Evolutionary conservation across 2,329 filamentous ascomycete species (phyloP).

Genomic region (Alternaria dauci): DNA sequence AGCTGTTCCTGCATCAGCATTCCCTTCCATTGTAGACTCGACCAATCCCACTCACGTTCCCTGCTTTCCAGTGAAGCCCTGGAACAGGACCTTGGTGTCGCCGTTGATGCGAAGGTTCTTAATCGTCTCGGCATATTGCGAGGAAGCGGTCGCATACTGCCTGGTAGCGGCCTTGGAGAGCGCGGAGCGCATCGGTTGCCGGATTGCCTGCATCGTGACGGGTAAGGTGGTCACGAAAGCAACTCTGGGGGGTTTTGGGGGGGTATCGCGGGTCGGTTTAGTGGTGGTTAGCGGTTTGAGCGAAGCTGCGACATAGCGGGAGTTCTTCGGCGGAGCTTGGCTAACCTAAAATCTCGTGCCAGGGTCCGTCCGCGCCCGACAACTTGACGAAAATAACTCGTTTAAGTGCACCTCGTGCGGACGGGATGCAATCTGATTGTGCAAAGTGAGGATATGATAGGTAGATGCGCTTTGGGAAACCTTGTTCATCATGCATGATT

Average conservation of each 20-base stretch:
- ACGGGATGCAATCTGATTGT: background rate
- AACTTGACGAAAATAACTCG: constrained; percentile 28
- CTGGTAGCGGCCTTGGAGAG: constrained; percentile 72
- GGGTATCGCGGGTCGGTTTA: constrained; percentile 26
- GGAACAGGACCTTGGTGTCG: constrained; percentile 94
- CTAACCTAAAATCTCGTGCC: constrained; percentile 26
- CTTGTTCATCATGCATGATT: background rate
- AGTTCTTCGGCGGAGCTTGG: constrained; percentile 31
- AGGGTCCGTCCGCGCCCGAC: constrained; percentile 26
- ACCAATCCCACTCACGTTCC: constrained; percentile 67
- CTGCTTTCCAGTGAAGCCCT: constrained; percentile 97
- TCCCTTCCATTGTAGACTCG: background rate
- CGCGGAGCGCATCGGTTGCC: constrained; percentile 75
- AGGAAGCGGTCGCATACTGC: constrained; percentile 77
- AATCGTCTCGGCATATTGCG: constrained; percentile 59
- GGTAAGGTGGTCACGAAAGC: constrained; percentile 37
- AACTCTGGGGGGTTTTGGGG: constrained; percentile 22
- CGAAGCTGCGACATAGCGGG: constrained; percentile 35
- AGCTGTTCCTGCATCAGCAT: constrained; percentile 65
- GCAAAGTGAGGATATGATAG: background rate
- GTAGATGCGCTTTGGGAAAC: background rate
- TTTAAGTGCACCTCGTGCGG: background rate
- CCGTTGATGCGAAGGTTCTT: constrained; percentile 88
- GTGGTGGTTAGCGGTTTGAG: constrained; percentile 29
- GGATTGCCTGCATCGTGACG: constrained; percentile 82